phyloP scores from a whole-genome alignment of 805 yeast genomes.

The Wickerhamomyces strasburgensis region DNA sequence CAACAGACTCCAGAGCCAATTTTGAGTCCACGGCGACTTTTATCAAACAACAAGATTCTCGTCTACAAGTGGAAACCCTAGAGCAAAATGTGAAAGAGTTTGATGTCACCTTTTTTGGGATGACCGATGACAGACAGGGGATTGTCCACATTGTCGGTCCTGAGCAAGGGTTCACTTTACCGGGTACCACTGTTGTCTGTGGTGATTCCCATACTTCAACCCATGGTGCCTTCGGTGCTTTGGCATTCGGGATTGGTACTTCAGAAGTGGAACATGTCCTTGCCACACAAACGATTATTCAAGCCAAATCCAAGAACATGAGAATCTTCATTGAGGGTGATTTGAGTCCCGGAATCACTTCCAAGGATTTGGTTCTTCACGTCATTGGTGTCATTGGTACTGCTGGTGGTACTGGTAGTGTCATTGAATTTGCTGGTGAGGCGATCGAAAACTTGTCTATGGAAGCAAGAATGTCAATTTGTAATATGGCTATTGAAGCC shows the following conservation, averaged over 20 bases:
- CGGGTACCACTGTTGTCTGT: constrained; percentile 98
- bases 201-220: constrained; percentile 99
- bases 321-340: constrained; percentile 81
- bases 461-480: constrained; percentile 99
- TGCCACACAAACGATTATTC: constrained; percentile 95
- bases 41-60: constrained; percentile 86
- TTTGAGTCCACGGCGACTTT: constrained; percentile 73
- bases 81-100: constrained; percentile 91
- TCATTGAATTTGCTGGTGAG: constrained; percentile 93
- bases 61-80: constrained; percentile 85
- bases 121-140: constrained; percentile 94
- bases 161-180: constrained; percentile 96
- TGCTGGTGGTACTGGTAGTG: constrained; percentile 98
- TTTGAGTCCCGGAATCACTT: constrained; percentile 83
- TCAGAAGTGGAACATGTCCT: constrained; percentile 98
- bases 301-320: constrained; percentile 95
- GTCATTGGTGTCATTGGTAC: constrained; percentile 97
- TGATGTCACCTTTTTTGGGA: constrained; percentile 88
- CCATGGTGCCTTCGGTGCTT: constrained; percentile 96
- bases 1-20: constrained; percentile 79
- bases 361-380: constrained; percentile 91
- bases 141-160: constrained; percentile 99
- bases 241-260: constrained; percentile 98
- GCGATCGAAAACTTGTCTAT: constrained; percentile 86
- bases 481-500: constrained; percentile 98